phyloP scores from a whole-genome alignment of 2,329 filamentous ascomycete species.

The Pestalotiopsis sp. region DNA sequence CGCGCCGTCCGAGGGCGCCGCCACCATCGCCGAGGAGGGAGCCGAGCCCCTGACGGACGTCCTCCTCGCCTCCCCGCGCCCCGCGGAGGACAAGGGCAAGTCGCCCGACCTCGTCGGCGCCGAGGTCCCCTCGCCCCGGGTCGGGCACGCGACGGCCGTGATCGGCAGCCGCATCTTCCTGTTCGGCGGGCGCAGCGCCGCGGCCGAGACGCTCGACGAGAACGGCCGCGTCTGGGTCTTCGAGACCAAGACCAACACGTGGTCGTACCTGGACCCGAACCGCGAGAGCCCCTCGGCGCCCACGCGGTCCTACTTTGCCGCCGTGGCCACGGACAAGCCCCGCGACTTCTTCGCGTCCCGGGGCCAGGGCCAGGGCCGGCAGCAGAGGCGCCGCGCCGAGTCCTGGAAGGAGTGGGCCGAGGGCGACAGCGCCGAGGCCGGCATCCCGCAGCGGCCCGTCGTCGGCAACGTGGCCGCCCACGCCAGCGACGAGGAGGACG shows the following conservation, averaged over 20 bases:
- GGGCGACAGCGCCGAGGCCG: slow-evolving; percentile 53
- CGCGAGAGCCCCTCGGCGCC: slow-evolving; percentile 52
- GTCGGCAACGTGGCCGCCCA: slow-evolving; percentile 56
- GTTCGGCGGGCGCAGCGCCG: slow-evolving; percentile 77
- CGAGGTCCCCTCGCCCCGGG: slow-evolving; percentile 63
- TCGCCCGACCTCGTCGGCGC: slow-evolving; percentile 36
- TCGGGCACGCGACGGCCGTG: slow-evolving; percentile 71
- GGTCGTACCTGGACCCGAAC: slow-evolving; percentile 64
- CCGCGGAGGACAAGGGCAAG: slow-evolving; percentile 35
- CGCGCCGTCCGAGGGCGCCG: slow-evolving; percentile 38
- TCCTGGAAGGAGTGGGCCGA: slow-evolving; percentile 58
- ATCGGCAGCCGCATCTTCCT: slow-evolving; percentile 73
- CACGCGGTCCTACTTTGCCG: slow-evolving; percentile 71
- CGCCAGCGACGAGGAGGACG: slow-evolving; percentile 59
- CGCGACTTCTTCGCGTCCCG: slow-evolving; percentile 39
- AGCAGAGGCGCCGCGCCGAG: slow-evolving; percentile 33
- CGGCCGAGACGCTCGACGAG: slow-evolving; percentile 73
- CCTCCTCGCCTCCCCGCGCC: slow-evolving; percentile 34
- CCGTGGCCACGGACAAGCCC: slow-evolving; percentile 58
- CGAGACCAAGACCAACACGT: slow-evolving; percentile 62
- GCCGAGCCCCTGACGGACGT: slow-evolving; percentile 40
- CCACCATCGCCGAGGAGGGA: slow-evolving; percentile 55
- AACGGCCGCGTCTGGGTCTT: slow-evolving; percentile 75
- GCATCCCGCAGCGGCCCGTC: slow-evolving; percentile 60
- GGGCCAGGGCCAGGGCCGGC: slow-evolving; percentile 16